Evolutionary conservation across 192 early-diverging fungal genomes (phyloP).

Genomic region (Gorgonomyces haynaldii): DNA sequence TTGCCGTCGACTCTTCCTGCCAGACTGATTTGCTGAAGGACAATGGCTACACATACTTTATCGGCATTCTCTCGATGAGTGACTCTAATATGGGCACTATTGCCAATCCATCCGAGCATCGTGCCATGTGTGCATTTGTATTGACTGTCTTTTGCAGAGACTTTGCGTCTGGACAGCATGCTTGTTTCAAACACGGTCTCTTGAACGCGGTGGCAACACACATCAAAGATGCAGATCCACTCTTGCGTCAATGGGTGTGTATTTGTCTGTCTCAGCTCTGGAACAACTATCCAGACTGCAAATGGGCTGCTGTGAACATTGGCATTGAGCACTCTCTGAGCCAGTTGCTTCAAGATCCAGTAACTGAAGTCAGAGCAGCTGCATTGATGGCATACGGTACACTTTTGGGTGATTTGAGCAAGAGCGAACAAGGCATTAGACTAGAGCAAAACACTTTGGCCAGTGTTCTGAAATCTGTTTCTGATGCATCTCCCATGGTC

Average conservation of each 20-base stretch:
- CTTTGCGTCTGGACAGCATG: constrained; percentile 70
- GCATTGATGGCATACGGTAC: constrained; percentile 70
- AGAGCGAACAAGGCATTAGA: constrained; percentile 50
- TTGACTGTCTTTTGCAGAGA: constrained; percentile 86
- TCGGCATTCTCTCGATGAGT: constrained; percentile 68
- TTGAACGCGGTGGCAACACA: constrained; percentile 55
- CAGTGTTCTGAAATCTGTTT: constrained; percentile 47
- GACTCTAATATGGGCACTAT: constrained; percentile 38
- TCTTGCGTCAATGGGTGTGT: constrained; percentile 80
- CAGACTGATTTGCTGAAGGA: constrained; percentile 85
- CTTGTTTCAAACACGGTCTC: constrained; percentile 61
- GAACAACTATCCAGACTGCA: constrained; percentile 63
- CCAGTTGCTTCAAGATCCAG: constrained; percentile 47
- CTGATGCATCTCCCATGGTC: constrained; percentile 83
- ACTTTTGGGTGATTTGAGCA: constrained; percentile 59
- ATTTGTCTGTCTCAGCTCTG: constrained; percentile 79
- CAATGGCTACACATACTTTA: constrained; percentile 86
- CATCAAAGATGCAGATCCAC: constrained; percentile 56
- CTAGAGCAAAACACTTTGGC: constrained; percentile 67
- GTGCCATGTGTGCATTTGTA: constrained; percentile 94
- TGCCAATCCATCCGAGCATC: constrained; percentile 70
- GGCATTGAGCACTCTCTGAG: constrained; percentile 53
- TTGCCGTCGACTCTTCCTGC: constrained; percentile 82
- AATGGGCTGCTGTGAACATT: constrained; percentile 44
- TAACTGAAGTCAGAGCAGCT: constrained; percentile 73